Conservation (phyloP, 2,329 filamentous ascomycete genomes). For the Hymenoscyphus scutula region DNA sequence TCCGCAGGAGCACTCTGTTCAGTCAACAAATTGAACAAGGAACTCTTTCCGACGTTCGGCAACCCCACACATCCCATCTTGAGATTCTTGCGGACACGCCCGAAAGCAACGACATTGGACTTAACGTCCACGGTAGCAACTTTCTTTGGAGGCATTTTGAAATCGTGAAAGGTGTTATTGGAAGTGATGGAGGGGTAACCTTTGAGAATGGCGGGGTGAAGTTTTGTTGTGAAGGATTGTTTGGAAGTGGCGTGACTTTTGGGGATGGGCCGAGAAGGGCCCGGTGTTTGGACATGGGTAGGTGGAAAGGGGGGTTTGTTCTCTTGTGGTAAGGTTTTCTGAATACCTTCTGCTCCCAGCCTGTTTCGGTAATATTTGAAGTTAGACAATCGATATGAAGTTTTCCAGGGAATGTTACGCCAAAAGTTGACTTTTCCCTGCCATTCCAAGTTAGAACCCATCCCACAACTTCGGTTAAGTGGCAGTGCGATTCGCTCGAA, state of each 20-base stretch:
- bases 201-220: neutral
- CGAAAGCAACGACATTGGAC: conserved; percentile 47
- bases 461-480: no score
- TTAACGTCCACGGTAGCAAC: conserved; percentile 37
- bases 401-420: no score
- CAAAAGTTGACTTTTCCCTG: no score
- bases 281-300: neutral
- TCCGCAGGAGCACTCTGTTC: conserved; percentile 46
- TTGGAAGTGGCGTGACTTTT: conserved; percentile 3
- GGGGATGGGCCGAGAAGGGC: neutral
- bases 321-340: neutral
- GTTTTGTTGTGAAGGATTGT: neutral
- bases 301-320: neutral
- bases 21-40: conserved; percentile 46
- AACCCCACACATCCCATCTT: conserved; percentile 49
- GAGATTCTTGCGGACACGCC: conserved; percentile 44
- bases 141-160: conserved; percentile 44
- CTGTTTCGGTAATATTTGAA: no score
- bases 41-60: conserved; percentile 47
- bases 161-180: neutral
- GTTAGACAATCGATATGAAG: no score
- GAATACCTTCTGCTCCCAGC: no score
- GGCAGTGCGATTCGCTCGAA: no score
- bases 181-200: conserved; percentile 5
- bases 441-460: no score